Conservation (phyloP, 257 asterid species). For the Nicotiana otophora region DNA sequence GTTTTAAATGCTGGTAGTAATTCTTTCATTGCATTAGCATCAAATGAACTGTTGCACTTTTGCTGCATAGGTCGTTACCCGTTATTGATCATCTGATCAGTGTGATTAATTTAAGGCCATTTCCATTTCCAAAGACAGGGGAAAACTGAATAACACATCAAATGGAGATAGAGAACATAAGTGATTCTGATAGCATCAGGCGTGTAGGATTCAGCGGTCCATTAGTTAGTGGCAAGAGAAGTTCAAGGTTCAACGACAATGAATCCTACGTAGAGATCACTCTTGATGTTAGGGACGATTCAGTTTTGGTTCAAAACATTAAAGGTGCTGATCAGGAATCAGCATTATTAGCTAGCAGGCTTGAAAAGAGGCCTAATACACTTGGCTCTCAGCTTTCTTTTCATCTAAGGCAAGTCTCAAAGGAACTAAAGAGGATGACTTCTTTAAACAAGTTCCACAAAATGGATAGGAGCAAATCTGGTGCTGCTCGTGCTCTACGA, state of each 20-base stretch:
- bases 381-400: constrained; percentile 10
- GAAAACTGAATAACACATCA: background rate
- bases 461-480: constrained; percentile 10
- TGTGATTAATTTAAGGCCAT: background rate
- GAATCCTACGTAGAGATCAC: constrained; percentile 15
- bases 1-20: background rate
- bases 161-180: constrained; percentile 2
- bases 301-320: constrained; percentile 4
- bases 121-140: background rate
- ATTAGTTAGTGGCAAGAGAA: background rate
- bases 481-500: constrained; percentile 13
- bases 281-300: constrained; percentile 12
- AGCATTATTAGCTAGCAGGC: constrained; percentile 7
- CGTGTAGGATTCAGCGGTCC: constrained; percentile 2
- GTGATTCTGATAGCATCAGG: background rate
- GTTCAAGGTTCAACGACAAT: background rate
- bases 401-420: constrained; percentile 8
- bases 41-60: background rate
- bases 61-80: background rate
- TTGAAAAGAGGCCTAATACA: constrained; percentile 8
- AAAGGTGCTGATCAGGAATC: constrained; percentile 10
- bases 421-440: constrained; percentile 7
- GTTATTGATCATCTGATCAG: background rate
- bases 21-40: background rate
- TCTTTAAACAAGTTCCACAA: constrained; percentile 8